A percentile compares a stretch with the other conserved stretches of the same genome.
Evolutionary conservation across 1,284 basidiomycete species (phyloP).

Genomic region (Xerocomus amazonicus): DNA sequence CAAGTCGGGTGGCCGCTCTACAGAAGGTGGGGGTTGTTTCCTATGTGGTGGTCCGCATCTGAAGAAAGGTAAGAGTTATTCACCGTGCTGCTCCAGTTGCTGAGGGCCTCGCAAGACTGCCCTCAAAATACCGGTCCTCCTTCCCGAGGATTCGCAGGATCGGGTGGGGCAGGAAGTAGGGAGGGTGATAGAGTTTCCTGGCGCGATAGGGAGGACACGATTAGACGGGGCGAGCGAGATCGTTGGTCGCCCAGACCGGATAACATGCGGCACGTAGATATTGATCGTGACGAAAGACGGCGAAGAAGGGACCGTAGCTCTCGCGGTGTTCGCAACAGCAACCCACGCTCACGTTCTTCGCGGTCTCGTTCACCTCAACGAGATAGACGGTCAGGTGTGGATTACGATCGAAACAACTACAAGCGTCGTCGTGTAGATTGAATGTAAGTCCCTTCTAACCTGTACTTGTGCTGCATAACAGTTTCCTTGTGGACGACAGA

Average conservation of each 20-base stretch:
- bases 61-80: constrained; percentile 65
- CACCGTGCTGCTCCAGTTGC: constrained; percentile 1
- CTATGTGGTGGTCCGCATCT: constrained; percentile 87
- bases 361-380: constrained; percentile 37
- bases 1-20: constrained; percentile 54
- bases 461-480: neutral
- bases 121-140: constrained; percentile 61
- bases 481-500: no score
- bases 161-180: constrained; percentile 40
- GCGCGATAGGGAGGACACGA: constrained; percentile 38
- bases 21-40: constrained; percentile 77
- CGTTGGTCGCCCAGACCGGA: constrained; percentile 26
- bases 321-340: constrained; percentile 19
- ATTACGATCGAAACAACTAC: constrained; percentile 36
- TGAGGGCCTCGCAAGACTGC: constrained; percentile 50
- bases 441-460: constrained; percentile 15
- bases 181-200: constrained; percentile 42
- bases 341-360: constrained; percentile 32
- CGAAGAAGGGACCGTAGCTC: constrained; percentile 25
- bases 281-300: constrained; percentile 22
- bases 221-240: constrained; percentile 20
- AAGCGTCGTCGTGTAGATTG: constrained; percentile 40
- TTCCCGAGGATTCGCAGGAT: constrained; percentile 36
- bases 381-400: constrained; percentile 35
- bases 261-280: constrained; percentile 27